Base-by-base conservation (phyloP, 108 stramenopile species). In the Pseudonitzschia multiseries region DNA sequence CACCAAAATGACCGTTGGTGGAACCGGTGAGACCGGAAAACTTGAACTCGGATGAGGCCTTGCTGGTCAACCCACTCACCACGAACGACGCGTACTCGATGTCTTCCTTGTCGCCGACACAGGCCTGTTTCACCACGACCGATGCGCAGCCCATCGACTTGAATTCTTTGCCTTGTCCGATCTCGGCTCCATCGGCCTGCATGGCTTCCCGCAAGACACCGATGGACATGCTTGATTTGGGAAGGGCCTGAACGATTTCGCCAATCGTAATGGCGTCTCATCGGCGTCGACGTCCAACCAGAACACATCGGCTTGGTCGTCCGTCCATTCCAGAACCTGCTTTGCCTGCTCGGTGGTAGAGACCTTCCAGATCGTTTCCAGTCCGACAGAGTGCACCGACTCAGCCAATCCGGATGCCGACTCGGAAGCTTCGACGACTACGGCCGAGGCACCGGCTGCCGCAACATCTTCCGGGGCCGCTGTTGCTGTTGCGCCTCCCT, bases 1-100 rank as follows among this genome's bases (percentile, higher is more conserved):
- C 86, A 17, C 88, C 88, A 71, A 86, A 89, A 75, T 89, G 88
- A 0, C 88, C 88, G 74, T 89, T 89, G 0, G 86, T 84, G 21
- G 82, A 83, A 18, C 86, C 88, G 9, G 88, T 89, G 71, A 89
- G 68, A 5, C 89, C 89, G 15, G 89, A 78, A 80, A 90, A 84
- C n/a, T 76, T 82, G 77, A 90, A 90, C 17, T 60, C 76, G 13
- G 74, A 75, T 12, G 84, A 85, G 32, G 68, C 72, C 65, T 90
- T 90, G 65, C 84, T 90, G 21, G 74, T 80, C 27, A 87, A 20
- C 3, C 83, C 83, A 14, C 80, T 73, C n/a, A 90, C 80, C 17
- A 68, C 78, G 68, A 86, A 90, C 0, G 52, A 50, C 2, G 85
- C 63, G 57, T 87, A 90, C 41, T 87, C 83, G 29, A 83, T 24